These are phyloP conservation scores for Debaryomycetaceae sp. DNA, from an alignment of 1,139 yeast species.

Conservation along the genomic window DNA sequence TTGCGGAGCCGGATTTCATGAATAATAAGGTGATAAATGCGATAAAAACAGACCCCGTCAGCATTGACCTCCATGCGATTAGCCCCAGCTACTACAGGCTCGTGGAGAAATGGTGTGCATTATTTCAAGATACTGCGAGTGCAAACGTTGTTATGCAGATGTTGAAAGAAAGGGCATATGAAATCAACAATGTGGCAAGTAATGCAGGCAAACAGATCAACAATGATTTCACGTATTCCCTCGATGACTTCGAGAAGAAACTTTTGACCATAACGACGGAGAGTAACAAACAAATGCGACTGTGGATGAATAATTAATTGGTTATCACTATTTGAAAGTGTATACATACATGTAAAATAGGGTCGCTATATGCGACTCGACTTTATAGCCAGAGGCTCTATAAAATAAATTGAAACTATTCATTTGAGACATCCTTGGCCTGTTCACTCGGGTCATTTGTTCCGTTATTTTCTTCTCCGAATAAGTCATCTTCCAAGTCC, in stretches of 20 bases:
- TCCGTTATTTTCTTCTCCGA: conserved; percentile 7
- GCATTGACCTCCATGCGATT: conserved; percentile 66
- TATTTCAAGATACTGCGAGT: conserved; percentile 66
- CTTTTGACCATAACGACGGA: conserved; percentile 59
- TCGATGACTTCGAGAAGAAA: conserved; percentile 73
- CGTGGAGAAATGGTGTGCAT: conserved; percentile 68
- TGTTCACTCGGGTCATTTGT: conserved; percentile 1
- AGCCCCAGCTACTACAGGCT: conserved; percentile 64
- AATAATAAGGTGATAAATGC: conserved; percentile 69
- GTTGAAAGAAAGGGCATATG: conserved; percentile 62
- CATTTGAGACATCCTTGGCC: conserved; percentile 2
- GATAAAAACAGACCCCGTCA: conserved; percentile 67
- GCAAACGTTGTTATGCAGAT: conserved; percentile 52
- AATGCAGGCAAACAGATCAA: conserved; percentile 44
- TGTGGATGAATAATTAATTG: conserved; percentile 44
- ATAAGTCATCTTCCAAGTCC: conserved; percentile 30
- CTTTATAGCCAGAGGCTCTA: no score
- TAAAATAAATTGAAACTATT: neutral
- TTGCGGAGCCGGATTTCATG: conserved; percentile 67
- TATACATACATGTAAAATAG: conserved; percentile 9
- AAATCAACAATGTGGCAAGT: conserved; percentile 68
- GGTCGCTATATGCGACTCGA: conserved; percentile 5
- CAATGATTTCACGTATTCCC: conserved; percentile 53
- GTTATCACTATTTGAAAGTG: neutral
- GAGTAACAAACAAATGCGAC: conserved; percentile 58